Base-by-base conservation (phyloP, 1,284 basidiomycete genomes). In the Moniliophthora roreri region DNA sequence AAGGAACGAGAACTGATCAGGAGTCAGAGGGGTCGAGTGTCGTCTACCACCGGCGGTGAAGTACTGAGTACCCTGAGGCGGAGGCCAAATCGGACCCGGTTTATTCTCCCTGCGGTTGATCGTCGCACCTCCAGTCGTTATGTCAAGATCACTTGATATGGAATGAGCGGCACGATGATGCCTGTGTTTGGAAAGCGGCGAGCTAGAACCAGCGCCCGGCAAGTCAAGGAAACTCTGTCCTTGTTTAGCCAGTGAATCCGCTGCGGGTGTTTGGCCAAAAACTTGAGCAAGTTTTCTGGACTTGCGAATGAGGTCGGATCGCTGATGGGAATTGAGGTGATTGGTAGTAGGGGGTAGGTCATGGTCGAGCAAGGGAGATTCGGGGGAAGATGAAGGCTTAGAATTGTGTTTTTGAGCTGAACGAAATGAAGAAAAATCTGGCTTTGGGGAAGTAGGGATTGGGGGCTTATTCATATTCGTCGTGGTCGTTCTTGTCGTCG, bases 271-370 rank as follows among this genome's bases (percentile, higher is more conserved):
- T 66, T 82, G 77, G 23, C 92, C 92, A 48, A 94, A 84, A 16
- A 93, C 69, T 60, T 87, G 84, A 23, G 89, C 81, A 38, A 94
- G 77, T 69, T 94, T 94, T 61, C 85, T 81, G 28, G 84, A 82
- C 58, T 86, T 85, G 48, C 83, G 77, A 21, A 93, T 72, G 49
- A 89, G 81, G 38, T 89, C 84, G 0, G 86, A 80, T 20, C 90
- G 85, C 59, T 90, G 84, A 20, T 79, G 76, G 9, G 84, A 71
- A 54, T 77, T 74, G 36, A 93, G 81, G 53, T 78, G 71, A 65
- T 91, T 91, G 2, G 82, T 85, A 4, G 85, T 87, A 1, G 81
- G 79, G 0, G 84, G 82, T 15, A 70, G 62, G 48, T 32, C 11
- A 32, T 51, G 39, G 55, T 57, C 50, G 16, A 51, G 34, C 50